Evolutionary conservation across 192 early-diverging fungal species (phyloP).

Genomic region (Chytriomyces hyalinus): DNA sequence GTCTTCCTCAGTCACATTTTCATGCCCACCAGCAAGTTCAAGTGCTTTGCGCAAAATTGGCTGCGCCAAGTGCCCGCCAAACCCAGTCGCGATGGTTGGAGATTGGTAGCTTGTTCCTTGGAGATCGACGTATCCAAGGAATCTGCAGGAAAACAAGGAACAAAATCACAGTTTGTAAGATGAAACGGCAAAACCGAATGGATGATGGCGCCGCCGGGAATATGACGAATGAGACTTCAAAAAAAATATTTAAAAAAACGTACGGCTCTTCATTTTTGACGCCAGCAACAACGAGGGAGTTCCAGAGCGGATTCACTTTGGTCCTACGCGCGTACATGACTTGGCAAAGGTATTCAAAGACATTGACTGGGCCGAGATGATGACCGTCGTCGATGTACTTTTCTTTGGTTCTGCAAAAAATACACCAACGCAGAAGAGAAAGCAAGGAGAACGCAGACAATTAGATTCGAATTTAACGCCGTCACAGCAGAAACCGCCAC

Average conservation of each 20-base stretch:
- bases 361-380: slow-evolving; percentile 78
- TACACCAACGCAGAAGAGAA: background rate
- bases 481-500: slow-evolving; percentile 1
- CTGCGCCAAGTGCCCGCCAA: slow-evolving; percentile 86
- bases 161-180: slow-evolving; percentile 4
- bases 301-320: slow-evolving; percentile 95
- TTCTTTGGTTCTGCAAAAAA: slow-evolving; percentile 75
- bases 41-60: slow-evolving; percentile 91
- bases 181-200: background rate
- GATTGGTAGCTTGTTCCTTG: slow-evolving; percentile 94
- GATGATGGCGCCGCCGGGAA: background rate
- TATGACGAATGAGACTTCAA: background rate
- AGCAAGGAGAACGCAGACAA: background rate
- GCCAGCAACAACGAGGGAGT: slow-evolving; percentile 90
- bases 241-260: slow-evolving; percentile 6
- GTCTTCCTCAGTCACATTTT: slow-evolving; percentile 88
- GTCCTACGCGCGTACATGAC: slow-evolving; percentile 91
- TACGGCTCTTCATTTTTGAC: slow-evolving; percentile 76
- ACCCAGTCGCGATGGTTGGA: slow-evolving; percentile 92
- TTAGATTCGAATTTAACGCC: slow-evolving; percentile 9
- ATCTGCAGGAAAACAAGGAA: slow-evolving; percentile 42
- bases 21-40: slow-evolving; percentile 72
- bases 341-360: slow-evolving; percentile 88
- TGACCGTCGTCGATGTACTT: slow-evolving; percentile 90
- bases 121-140: slow-evolving; percentile 91